Evolutionary conservation across 805 yeast genomes (phyloP), one percentile per base, ranked within the genome.

Genomic region (Clavispora asparagi): DNA sequence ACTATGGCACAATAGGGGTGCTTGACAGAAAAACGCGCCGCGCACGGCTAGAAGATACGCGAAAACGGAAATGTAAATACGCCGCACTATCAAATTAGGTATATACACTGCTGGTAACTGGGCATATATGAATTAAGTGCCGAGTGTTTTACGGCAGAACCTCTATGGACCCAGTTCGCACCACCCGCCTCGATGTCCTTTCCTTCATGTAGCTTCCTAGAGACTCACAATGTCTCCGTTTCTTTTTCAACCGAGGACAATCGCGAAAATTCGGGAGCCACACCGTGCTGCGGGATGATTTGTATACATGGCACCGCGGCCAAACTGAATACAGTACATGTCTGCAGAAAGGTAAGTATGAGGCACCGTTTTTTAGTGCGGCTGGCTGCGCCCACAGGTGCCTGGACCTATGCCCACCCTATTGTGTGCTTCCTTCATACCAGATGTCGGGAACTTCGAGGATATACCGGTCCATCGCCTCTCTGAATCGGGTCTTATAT

Each of bases 401-500:
- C 13, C 12, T 41, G 23, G 23, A 19, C 23, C 5, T 3, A 30
- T 25, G 12, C 16, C 11, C 19, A 19, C 35, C 6, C 16, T 17
- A 33, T 33, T 33, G 37, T 6, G 37, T 17, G 16, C 29, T 50
- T 11, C 71, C 74, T 47, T 71, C 75, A 52, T 72, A 72, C 77
- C 77, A 72, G n/a, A 68, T 62, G 54, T 86, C 97, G 1, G 99
- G 99, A 7, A 95, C 97, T 84, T 92, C 90, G 50, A 92, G 65
- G 45, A 94, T 87, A 56, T 94, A 94, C 38, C 96, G 68, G 59
- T 92, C 98, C 99, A 94, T 94, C 1, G 99, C 98, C 61, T 92
- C 98, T 53, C 99, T 76, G 62, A 94, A 94, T 53, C 99, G 73
- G 47, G 85, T 88, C 56, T 95, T 85, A 64, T 94, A 94, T 66